Percentiles rank a stretch among this genome's conserved stretches.
These are phyloP conservation scores for Marasmius tenuissimus DNA, from an alignment of 1,284 basidiomycete species.

Conservation along the genomic window DNA sequence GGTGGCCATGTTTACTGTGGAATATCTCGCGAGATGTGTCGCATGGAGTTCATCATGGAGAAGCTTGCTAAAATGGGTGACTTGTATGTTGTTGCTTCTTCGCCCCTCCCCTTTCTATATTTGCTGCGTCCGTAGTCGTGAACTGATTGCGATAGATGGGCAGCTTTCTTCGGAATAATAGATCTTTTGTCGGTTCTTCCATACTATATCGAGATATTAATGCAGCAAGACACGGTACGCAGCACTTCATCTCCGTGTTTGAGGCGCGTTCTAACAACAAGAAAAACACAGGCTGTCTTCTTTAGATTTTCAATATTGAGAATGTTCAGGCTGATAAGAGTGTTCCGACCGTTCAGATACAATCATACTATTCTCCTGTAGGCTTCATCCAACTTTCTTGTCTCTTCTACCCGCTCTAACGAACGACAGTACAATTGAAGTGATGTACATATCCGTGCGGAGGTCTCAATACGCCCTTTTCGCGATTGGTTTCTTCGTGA, in stretches of 20 bases:
- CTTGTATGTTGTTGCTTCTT: slow-evolving; percentile 50
- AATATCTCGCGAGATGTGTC: slow-evolving; percentile 65
- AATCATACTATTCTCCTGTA: slow-evolving; percentile 79
- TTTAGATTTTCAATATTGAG: slow-evolving; percentile 87
- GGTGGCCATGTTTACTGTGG: slow-evolving; percentile 81
- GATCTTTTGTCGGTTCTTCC: slow-evolving; percentile 84
- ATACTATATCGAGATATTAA: slow-evolving; percentile 81
- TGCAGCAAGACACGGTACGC: slow-evolving; percentile 84
- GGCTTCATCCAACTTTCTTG: slow-evolving; percentile 26
- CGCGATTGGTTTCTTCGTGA: slow-evolving; percentile 86
- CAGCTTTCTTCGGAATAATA: slow-evolving; percentile 84
- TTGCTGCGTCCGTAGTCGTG: not conserved
- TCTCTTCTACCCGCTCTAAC: slow-evolving; percentile 1
- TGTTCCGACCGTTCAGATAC: slow-evolving; percentile 86
- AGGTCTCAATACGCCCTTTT: slow-evolving; percentile 84
- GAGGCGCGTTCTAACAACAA: slow-evolving; percentile 6
- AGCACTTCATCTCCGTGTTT: not conserved
- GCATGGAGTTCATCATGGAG: slow-evolving; percentile 68
- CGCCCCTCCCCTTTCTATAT: not conserved
- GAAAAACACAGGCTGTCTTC: slow-evolving; percentile 58
- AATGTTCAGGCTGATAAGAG: slow-evolving; percentile 81
- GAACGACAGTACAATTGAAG: slow-evolving; percentile 75
- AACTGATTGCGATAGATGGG: slow-evolving; percentile 12
- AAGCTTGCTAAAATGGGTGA: slow-evolving; percentile 61
- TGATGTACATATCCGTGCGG: slow-evolving; percentile 88